These are phyloP conservation scores for Nepenthes gracilis DNA, from an alignment of 148 eudicot genomes.

Conservation along the genomic window DNA sequence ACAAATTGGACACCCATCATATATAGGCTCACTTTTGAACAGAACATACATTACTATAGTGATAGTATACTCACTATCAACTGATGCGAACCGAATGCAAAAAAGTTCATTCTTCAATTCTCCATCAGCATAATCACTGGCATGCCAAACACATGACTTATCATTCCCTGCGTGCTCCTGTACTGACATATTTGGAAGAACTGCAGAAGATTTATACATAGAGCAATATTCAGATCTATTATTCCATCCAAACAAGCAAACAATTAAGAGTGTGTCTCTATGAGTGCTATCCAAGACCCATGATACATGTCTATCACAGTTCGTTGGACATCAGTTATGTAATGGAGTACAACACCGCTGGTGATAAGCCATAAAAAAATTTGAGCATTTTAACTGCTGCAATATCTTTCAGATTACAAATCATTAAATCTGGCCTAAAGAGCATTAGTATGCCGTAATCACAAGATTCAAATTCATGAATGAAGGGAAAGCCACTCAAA, in stretches of 20 bases:
- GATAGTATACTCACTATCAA: slow-evolving; percentile 50
- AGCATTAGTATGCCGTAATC: too few relatives aligned
- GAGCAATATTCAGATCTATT: not conserved
- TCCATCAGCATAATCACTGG: slow-evolving; percentile 78
- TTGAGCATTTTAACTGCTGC: too few relatives aligned
- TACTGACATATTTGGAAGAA: slow-evolving; percentile 56
- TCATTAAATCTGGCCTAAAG: not conserved
- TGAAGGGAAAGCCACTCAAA: too few relatives aligned
- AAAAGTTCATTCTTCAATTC: slow-evolving; percentile 86
- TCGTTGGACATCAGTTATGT: too few relatives aligned
- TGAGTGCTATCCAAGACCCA: not conserved
- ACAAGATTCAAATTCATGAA: too few relatives aligned
- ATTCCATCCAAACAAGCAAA: not conserved
- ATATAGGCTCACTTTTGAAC: too few relatives aligned
- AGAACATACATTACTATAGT: too few relatives aligned
- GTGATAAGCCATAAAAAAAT: too few relatives aligned
- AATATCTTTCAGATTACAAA: too few relatives aligned
- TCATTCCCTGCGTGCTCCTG: slow-evolving; percentile 97
- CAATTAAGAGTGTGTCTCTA: too few relatives aligned
- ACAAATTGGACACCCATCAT: too few relatives aligned
- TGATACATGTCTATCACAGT: not conserved
- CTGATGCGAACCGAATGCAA: slow-evolving; percentile 55
- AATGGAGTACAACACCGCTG: too few relatives aligned
- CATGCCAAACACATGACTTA: slow-evolving; percentile 96
- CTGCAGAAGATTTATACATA: slow-evolving; percentile 16